phyloP scores from a whole-genome alignment of 306 rosid genomes.

The Malus domestica region ASM211411v1 NC_041794.1:34127001-34127500 shows the following conservation, averaged over 20 bases:
- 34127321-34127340: constrained; percentile 11
- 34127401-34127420: constrained; percentile 4
- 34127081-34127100: too few species aligned
- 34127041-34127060: too few species aligned
- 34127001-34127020: too few species aligned
- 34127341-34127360: not conserved
- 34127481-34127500: not conserved
- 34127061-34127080: too few species aligned
- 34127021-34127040: too few species aligned
- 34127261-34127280: not conserved
- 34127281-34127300: not conserved
- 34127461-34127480: not conserved
- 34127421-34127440: constrained; percentile 16
- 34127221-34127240: constrained; percentile 13
- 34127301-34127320: constrained; percentile 12
- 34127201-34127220: constrained; percentile 15
- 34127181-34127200: constrained; percentile 11
- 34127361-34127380: constrained; percentile 11
- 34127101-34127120: not conserved
- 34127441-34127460: constrained; percentile 6
- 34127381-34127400: constrained; percentile 13
- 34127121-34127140: not conserved
- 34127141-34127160: not conserved
- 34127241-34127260: not conserved
- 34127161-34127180: not conserved